These are phyloP conservation scores for Triticum aestivum DNA, from an alignment of 176 grass and related monocot species.

Conservation along the genomic window IWGSC_CS_RefSeq_v2.1 NC_057805.1:354931957-354932456, in stretches of 20 bases:
- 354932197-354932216: not conserved
- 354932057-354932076: conserved; percentile 46
- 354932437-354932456: conserved; percentile 26
- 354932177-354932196: not conserved
- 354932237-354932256: conserved; percentile 29
- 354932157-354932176: not conserved
- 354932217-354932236: conserved; percentile 23
- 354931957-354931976: conserved; percentile 29
- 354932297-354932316: not conserved
- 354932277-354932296: conserved; percentile 1
- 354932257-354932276: conserved; percentile 2
- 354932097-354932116: not conserved
- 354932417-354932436: conserved; percentile 48
- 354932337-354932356: conserved; percentile 43
- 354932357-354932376: conserved; percentile 40
- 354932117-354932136: not conserved
- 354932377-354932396: conserved; percentile 36
- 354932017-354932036: not conserved
- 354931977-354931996: conserved; percentile 19
- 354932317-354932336: conserved; percentile 1
- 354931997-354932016: conserved; percentile 24
- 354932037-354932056: not conserved
- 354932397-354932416: conserved; percentile 45
- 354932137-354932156: not conserved
- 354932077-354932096: conserved; percentile 30